A percentile compares a stretch with the other conserved stretches of the same genome.
These are phyloP conservation scores for Lipomyces sp. DNA, from an alignment of 805 yeast genomes.

Conservation along the genomic window DNA sequence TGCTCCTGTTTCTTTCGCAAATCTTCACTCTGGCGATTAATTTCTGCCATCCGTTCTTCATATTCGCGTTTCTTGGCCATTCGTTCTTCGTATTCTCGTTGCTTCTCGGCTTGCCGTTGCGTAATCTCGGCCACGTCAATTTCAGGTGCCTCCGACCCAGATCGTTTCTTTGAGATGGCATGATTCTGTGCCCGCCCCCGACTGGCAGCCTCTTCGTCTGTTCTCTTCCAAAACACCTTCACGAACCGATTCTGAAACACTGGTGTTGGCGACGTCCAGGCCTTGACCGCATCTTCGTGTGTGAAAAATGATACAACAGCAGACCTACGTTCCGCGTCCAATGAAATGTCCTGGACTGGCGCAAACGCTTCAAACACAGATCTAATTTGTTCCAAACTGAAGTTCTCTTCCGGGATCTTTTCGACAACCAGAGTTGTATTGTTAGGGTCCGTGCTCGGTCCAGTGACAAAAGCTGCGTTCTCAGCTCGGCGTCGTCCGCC, in stretches of 20 bases:
- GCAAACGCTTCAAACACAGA: slow-evolving; percentile 53
- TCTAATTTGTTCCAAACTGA: slow-evolving; percentile 46
- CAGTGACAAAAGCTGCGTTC: slow-evolving; percentile 9
- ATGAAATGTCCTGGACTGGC: slow-evolving; percentile 42
- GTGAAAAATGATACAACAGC: slow-evolving; percentile 51
- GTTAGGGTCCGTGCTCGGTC: slow-evolving; percentile 33
- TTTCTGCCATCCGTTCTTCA: slow-evolving; percentile 45
- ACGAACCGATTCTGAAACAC: slow-evolving; percentile 56
- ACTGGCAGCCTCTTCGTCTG: slow-evolving; percentile 26
- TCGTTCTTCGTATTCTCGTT: slow-evolving; percentile 50
- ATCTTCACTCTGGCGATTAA: slow-evolving; percentile 47
- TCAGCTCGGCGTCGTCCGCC: slow-evolving; percentile 25
- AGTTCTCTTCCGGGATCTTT: slow-evolving; percentile 51
- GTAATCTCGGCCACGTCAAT: slow-evolving; percentile 50
- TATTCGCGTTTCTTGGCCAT: slow-evolving; percentile 46
- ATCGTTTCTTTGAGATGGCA: slow-evolving; percentile 9
- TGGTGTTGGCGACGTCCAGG: slow-evolving; percentile 53
- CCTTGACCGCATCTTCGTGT: slow-evolving; percentile 50
- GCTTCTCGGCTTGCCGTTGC: slow-evolving; percentile 49
- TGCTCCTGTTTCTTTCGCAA: slow-evolving; percentile 48
- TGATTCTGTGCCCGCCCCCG: neutral
- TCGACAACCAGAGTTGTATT: slow-evolving; percentile 50
- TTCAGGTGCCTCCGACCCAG: slow-evolving; percentile 40
- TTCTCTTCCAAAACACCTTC: slow-evolving; percentile 52
- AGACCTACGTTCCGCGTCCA: slow-evolving; percentile 41